These are phyloP conservation scores for Sclerotiophoma versabilis DNA, from an alignment of 2,329 filamentous ascomycete genomes.

Conservation along the genomic window DNA sequence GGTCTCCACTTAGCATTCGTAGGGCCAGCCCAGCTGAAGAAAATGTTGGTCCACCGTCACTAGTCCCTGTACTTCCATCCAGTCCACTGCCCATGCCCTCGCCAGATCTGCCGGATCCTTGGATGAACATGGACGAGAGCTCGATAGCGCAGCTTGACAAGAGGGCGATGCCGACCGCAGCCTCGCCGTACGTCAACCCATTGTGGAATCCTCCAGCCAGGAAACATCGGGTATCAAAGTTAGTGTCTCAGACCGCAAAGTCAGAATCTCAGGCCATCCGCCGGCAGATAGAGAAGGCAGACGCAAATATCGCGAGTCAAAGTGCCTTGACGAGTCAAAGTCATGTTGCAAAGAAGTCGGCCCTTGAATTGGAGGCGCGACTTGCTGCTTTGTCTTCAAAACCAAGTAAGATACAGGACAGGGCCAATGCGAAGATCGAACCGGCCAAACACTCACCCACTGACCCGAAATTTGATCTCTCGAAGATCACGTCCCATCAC, in stretches of 20 bases:
- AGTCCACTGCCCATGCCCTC: constrained; percentile 45
- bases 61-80: constrained; percentile 26
- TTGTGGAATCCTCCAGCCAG: constrained; percentile 31
- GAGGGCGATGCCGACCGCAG: constrained; percentile 43
- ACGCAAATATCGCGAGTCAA: background rate
- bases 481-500: constrained; percentile 35
- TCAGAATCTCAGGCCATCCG: constrained; percentile 2
- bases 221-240: constrained; percentile 29
- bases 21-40: constrained; percentile 28
- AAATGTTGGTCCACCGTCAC: constrained; percentile 30
- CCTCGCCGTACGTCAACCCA: constrained; percentile 35
- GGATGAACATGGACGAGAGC: constrained; percentile 42
- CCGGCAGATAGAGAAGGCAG: constrained; percentile 14
- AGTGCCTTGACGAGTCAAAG: background rate
- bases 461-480: constrained; percentile 30
- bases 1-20: constrained; percentile 31
- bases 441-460: constrained; percentile 5
- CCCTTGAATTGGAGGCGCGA: constrained; percentile 8
- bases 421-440: background rate
- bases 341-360: constrained; percentile 1
- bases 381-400: constrained; percentile 11
- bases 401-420: background rate
- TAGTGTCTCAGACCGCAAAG: constrained; percentile 16
- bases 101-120: constrained; percentile 38
- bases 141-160: constrained; percentile 40